These are phyloP conservation scores for Vaccinium darrowii DNA, from an alignment of 148 eudicot genomes.

Conservation along the genomic window DNA sequence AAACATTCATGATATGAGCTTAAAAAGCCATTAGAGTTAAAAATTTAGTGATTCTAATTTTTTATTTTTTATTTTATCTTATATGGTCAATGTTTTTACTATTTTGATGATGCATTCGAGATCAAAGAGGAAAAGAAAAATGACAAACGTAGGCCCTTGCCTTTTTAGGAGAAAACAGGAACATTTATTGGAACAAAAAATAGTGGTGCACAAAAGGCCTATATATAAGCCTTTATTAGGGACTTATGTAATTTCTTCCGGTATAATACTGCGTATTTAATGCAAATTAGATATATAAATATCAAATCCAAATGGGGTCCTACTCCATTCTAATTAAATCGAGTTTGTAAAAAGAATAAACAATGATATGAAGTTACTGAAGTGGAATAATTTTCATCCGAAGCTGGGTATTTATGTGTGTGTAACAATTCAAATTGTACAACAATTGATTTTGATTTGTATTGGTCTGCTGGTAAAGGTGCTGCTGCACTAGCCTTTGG, in stretches of 20 bases:
- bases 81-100: neutral
- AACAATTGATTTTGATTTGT: neutral
- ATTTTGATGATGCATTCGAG: neutral
- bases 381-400: no score
- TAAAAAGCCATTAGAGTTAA: neutral
- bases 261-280: no score
- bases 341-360: neutral
- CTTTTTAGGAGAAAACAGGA: neutral
- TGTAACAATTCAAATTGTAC: neutral
- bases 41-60: neutral
- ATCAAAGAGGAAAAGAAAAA: neutral
- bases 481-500: neutral
- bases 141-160: neutral
- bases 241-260: neutral
- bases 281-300: no score
- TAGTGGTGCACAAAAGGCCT: neutral
- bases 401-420: neutral
- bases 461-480: neutral
- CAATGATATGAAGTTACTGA: neutral
- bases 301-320: neutral
- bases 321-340: neutral
- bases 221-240: neutral
- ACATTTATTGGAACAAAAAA: neutral
- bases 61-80: neutral
- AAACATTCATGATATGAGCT: neutral